These are phyloP conservation scores for Spathaspora hagerdaliae DNA, from an alignment of 805 yeast genomes.

Conservation along the genomic window DNA sequence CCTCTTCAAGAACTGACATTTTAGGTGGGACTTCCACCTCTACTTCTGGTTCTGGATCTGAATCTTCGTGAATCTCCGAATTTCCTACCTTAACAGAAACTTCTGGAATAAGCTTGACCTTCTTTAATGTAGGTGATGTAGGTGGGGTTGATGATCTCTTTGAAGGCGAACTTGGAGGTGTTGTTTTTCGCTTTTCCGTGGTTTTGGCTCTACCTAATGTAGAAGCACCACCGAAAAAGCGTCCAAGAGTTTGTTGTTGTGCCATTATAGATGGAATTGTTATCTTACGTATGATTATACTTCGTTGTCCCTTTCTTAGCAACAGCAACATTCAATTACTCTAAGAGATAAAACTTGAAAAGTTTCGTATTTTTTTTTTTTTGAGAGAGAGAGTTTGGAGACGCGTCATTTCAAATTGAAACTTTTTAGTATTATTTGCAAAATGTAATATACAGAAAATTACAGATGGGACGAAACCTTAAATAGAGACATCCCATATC, in stretches of 20 bases:
- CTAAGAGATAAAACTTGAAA: no score
- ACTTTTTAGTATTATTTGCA: not conserved
- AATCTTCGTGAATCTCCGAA: constrained; percentile 1
- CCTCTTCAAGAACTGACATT: constrained; percentile 8
- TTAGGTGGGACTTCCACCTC: constrained; percentile 2
- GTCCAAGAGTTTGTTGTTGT: constrained; percentile 31
- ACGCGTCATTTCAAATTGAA: no score
- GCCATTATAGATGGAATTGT: constrained; percentile 11
- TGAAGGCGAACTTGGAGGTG: not conserved
- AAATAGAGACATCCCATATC: constrained; percentile 59
- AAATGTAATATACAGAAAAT: not conserved
- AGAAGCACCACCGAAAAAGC: constrained; percentile 21
- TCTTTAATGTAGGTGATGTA: not conserved
- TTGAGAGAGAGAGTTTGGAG: no score
- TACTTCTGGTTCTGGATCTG: constrained; percentile 3
- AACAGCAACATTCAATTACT: no score
- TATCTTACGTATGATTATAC: no score
- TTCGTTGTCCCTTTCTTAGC: no score
- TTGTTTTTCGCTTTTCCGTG: not conserved
- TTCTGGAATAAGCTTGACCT: not conserved
- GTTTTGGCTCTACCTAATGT: not conserved
- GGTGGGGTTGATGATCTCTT: not conserved
- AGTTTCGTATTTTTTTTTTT: no score
- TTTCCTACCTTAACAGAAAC: not conserved
- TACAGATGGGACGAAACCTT: not conserved